phyloP scores from a whole-genome alignment of 1,284 basidiomycete species.

The Afroboletus lepidellus region DNA sequence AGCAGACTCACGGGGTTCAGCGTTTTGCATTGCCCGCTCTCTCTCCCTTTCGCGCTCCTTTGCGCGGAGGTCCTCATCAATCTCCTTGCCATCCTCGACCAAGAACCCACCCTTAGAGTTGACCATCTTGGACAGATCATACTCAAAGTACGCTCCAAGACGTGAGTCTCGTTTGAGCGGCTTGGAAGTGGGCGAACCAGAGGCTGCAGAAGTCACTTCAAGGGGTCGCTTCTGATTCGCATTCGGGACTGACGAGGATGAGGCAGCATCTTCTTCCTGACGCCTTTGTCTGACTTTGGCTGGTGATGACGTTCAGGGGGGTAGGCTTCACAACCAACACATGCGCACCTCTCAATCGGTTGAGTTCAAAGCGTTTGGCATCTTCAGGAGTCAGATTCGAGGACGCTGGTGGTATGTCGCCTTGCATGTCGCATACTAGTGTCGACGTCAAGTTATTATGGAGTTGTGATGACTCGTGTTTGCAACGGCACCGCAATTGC shows the following conservation, averaged over 20 bases:
- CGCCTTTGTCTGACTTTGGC: constrained; percentile 62
- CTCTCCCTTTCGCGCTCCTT: constrained; percentile 78
- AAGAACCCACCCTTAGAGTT: constrained; percentile 94
- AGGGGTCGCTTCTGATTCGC: constrained; percentile 59
- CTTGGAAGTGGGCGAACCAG: constrained; percentile 60
- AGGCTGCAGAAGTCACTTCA: constrained; percentile 46
- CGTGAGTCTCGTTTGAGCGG: constrained; percentile 70
- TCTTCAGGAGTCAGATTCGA: constrained; percentile 35
- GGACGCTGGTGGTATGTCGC: constrained; percentile 1
- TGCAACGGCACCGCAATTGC: too few relatives aligned
- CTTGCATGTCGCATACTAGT: constrained; percentile 13
- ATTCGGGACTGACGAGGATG: constrained; percentile 51
- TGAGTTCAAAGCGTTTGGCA: constrained; percentile 39
- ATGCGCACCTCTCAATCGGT: constrained; percentile 51
- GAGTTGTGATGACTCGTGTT: constrained; percentile 20
- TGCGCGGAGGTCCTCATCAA: constrained; percentile 61
- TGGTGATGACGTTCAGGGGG: constrained; percentile 17
- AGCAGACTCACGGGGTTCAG: constrained; percentile 63
- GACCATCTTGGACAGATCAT: constrained; percentile 95
- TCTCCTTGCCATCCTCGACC: constrained; percentile 78
- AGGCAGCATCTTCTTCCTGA: constrained; percentile 49
- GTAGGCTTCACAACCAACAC: not conserved
- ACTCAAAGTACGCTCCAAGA: constrained; percentile 88
- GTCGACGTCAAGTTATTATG: too few relatives aligned
- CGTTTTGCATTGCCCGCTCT: constrained; percentile 62